Evolutionary conservation across 805 yeast genomes (phyloP), one percentile per base, ranked within the genome.

Genomic region (Cyberlindnera americana): DNA sequence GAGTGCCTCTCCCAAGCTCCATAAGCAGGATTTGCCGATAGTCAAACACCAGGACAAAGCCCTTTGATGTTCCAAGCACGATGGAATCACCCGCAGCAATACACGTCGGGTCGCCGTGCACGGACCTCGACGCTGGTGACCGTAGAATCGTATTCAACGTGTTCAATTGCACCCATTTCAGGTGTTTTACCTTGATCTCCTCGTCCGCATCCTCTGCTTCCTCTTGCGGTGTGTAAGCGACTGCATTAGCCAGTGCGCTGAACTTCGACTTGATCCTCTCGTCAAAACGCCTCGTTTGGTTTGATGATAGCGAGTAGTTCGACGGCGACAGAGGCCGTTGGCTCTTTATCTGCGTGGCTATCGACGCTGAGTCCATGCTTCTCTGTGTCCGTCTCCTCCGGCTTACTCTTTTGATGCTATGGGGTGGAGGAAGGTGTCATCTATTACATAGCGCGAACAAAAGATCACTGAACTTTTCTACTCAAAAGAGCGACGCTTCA

Each of bases 41-140:
- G 51, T 81, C 83, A 58, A 86, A 89, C 5, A 83, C 66, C 5
- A 85, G 59, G 0, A 87, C 65, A 26, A 59, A 64, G 2, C 95
- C 95, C 36, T 72, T 73, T 0, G 72, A 52, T 0, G 96, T 89
- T 2, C 95, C 96, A 7, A 89, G 51, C 0, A 77, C 77, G 7
- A 83, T 64, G 23, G 70, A 50, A 24, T 66, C 71, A 9, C 74
- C 67, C 0, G 73, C 65, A 0, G 66, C 56, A 12, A 78, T 51
- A 19, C 67, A 56, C 0, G 75, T 64, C 0, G 82, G 77, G 2
- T 70, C 66, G 0, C 91, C 90, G 49, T 71, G 69, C 8, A 59
- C 58, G 3, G 57, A 36, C 23, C 55, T 35, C 1, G 67, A 54
- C 11, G 59, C 48, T 1, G 58, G 57, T 2, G 70, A 59, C 3